These are phyloP conservation scores for Gastrolobium bilobum DNA, from an alignment of 306 rosid species.

Conservation along the genomic window DNA sequence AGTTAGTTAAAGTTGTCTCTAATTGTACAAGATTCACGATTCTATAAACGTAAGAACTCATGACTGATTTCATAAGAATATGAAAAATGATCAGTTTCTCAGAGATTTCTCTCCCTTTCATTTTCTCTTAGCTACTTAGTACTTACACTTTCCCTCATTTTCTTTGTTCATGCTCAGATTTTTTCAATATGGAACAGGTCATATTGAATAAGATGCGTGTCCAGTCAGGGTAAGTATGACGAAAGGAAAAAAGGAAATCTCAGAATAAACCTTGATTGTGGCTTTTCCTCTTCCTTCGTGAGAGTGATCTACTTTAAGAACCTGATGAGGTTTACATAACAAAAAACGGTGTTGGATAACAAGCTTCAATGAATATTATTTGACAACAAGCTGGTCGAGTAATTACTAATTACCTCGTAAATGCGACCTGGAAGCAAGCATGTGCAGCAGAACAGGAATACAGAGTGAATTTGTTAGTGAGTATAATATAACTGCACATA, in stretches of 20 bases:
- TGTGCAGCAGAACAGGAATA: conserved; percentile 38
- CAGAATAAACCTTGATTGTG: conserved; percentile 76
- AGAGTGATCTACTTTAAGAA: conserved; percentile 86
- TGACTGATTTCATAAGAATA: no score
- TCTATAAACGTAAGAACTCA: no score
- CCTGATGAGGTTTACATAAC: conserved; percentile 56
- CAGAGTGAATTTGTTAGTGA: conserved; percentile 44
- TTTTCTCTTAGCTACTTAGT: neutral
- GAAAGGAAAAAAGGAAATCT: conserved; percentile 2
- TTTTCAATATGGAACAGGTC: conserved; percentile 8
- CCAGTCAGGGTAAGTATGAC: neutral
- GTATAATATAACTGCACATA: neutral
- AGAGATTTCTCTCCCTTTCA: neutral
- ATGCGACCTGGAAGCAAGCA: conserved; percentile 71
- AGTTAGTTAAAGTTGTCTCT: no score
- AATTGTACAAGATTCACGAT: no score
- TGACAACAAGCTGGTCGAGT: neutral
- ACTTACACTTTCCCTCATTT: neutral
- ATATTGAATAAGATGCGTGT: conserved; percentile 31
- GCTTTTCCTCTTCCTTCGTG: conserved; percentile 99
- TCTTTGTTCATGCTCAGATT: neutral
- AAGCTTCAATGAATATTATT: conserved; percentile 2
- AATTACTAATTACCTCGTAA: conserved; percentile 65
- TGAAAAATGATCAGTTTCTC: no score
- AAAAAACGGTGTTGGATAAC: neutral